Base-by-base conservation (phyloP, 495 filamentous ascomycete genomes). In the Penicillium bialowiezense region DNA sequence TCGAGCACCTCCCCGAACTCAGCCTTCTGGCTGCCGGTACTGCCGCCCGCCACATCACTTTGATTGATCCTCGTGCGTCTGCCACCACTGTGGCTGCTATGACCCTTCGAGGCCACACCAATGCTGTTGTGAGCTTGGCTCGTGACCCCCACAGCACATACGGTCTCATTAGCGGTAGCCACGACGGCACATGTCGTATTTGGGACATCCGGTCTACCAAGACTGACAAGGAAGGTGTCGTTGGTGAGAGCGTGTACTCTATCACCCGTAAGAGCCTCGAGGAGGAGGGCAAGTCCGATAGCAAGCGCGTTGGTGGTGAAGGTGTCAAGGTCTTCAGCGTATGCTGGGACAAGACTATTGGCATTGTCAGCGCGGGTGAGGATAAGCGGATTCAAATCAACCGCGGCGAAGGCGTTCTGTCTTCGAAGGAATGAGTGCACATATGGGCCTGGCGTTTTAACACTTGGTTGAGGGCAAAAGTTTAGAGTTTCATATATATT, bases 321-420 rank as follows among this genome's bases (percentile, higher is more conserved):
- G 89, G 89, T 31, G 80, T 84, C 39, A 95, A 95, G 78, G 90
- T 98, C 36, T 95, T 97, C 73, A 80, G 83, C 14, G 89, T 97
- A 5, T 81, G 75, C 56, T 98, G 93, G 93, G 89, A 96, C 70
- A 69, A 71, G 55, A 74, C 76, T 15, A 76, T 95, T 34, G 93
- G 93, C 7, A 96, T 98, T 65, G 86, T 97, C 18, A 95, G 88
- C 66, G 91, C 74, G 5, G 89, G 91, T 10, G 91, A 96, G 79
- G 93, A 98, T 66, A 91, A 88, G 72, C 80, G 79, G 72, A 85
- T 97, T 54, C 95, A 97, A 73, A 82, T 97, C 50, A 95, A 98
- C 71, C 73, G 78, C 42, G 85, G 85, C 20, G 70, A 77, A 47
- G 72, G 72, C 34, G 68, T 76, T 26, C 41, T 76, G 54, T 70